phyloP scores from a whole-genome alignment of 2,329 filamentous ascomycete genomes.

The Malbranchea zuffiana region DNA sequence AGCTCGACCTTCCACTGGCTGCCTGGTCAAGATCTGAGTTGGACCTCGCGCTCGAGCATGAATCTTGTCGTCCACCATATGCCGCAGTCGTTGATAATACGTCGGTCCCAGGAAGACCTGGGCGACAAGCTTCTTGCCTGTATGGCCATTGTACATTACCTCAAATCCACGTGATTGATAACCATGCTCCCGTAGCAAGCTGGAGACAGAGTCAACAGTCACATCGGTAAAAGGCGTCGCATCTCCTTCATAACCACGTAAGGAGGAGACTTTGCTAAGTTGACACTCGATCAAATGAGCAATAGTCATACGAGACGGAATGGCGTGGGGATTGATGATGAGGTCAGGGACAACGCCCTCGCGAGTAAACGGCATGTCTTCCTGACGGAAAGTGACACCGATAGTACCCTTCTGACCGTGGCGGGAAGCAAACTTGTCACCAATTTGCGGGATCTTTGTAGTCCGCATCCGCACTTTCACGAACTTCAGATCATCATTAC shows the following conservation, averaged over 20 bases:
- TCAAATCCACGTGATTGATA: slow-evolving; percentile 97
- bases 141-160: slow-evolving; percentile 98
- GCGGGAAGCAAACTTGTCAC: slow-evolving; percentile 97
- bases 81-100: slow-evolving; percentile 95
- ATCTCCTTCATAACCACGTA: slow-evolving; percentile 91
- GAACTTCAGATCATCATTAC: slow-evolving; percentile 85
- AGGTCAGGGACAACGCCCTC: slow-evolving; percentile 89
- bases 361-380: slow-evolving; percentile 95
- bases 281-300: slow-evolving; percentile 99
- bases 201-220: slow-evolving; percentile 86
- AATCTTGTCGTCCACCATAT: slow-evolving; percentile 99
- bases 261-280: slow-evolving; percentile 85
- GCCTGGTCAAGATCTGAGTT: slow-evolving; percentile 91
- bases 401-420: slow-evolving; percentile 99
- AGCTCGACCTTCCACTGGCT: slow-evolving; percentile 96
- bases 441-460: slow-evolving; percentile 96
- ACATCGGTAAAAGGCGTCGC: slow-evolving; percentile 97
- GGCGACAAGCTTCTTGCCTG: slow-evolving; percentile 80
- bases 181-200: slow-evolving; percentile 73
- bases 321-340: slow-evolving; percentile 98
- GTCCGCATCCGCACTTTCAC: slow-evolving; percentile 96
- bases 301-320: slow-evolving; percentile 99
- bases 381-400: slow-evolving; percentile 92
- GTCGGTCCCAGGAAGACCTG: slow-evolving; percentile 97
- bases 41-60: slow-evolving; percentile 96